phyloP scores from a whole-genome alignment of 2,329 filamentous ascomycete genomes.

The Reticulascus tulasneorum region DNA sequence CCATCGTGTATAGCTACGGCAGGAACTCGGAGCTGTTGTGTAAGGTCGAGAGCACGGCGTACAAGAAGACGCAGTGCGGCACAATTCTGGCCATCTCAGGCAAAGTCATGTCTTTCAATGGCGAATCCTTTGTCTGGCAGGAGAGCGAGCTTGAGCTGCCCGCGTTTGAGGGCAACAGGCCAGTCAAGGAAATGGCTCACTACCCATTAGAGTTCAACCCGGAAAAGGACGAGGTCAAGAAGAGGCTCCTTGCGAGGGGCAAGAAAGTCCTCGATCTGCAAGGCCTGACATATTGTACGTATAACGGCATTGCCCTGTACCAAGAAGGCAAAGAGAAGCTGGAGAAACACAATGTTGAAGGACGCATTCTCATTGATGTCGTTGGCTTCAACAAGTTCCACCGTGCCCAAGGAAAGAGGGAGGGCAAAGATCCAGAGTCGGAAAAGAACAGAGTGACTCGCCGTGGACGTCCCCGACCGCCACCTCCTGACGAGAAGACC shows the following conservation, averaged over 20 bases:
- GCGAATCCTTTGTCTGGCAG: constrained; percentile 37
- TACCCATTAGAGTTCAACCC: constrained; percentile 32
- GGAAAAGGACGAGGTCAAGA: constrained; percentile 23
- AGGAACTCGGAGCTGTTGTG: constrained; percentile 37
- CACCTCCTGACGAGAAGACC: constrained; percentile 1
- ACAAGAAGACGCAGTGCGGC: constrained; percentile 15
- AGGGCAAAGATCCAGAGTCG: constrained; percentile 26
- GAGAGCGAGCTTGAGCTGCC: constrained; percentile 24
- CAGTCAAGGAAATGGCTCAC: constrained; percentile 32
- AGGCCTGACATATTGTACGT: constrained; percentile 35
- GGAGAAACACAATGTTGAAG: constrained; percentile 35
- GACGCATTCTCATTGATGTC: constrained; percentile 35
- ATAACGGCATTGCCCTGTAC: constrained; percentile 35
- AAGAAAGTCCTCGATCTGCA: constrained; percentile 37
- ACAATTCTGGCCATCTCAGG: constrained; percentile 21
- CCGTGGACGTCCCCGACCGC: no score
- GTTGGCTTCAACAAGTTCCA: constrained; percentile 39
- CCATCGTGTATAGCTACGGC: constrained; percentile 33
- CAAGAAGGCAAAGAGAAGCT: constrained; percentile 10
- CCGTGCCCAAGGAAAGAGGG: constrained; percentile 28
- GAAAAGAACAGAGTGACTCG: constrained; percentile 15
- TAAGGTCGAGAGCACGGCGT: constrained; percentile 31
- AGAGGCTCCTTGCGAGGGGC: constrained; percentile 28
- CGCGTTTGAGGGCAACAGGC: constrained; percentile 34
- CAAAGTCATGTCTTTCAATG: constrained; percentile 35